Conservation (phyloP, 345 rosid genomes). For the Cardamine resedifolia region DNA sequence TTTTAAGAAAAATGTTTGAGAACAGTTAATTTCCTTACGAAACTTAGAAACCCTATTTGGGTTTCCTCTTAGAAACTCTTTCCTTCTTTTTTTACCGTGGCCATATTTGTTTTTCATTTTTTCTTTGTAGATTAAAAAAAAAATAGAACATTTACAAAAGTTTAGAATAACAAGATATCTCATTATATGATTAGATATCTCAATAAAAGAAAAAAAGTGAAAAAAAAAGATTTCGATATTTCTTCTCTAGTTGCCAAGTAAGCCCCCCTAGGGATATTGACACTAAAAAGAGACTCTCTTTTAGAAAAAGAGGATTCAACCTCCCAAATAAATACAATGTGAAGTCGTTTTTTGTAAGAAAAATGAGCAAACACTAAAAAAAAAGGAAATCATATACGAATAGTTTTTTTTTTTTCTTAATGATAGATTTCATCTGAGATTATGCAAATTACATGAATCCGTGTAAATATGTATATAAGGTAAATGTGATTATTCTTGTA, state of each 20-base stretch:
- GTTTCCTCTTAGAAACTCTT: no score
- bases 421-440: not conserved
- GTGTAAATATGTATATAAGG: not conserved
- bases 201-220: not conserved
- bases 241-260: conserved; percentile 25
- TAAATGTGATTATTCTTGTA: not conserved
- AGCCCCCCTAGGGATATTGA: conserved; percentile 24
- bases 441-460: not conserved
- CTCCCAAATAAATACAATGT: conserved; percentile 1
- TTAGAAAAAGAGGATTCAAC: conserved; percentile 18
- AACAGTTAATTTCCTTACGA: not conserved
- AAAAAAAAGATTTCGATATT: not conserved
- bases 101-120: no score
- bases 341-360: not conserved
- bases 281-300: conserved; percentile 16
- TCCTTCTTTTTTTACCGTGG: not conserved
- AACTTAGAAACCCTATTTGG: not conserved
- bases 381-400: not conserved
- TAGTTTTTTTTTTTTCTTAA: not conserved
- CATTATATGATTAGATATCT: not conserved
- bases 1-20: not conserved
- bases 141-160: not conserved
- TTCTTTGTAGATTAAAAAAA: not conserved
- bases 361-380: conserved; percentile 8
- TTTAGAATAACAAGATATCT: no score